Base-by-base conservation (phyloP, 1,284 basidiomycete species). In the Quambalaria eucalypti region DNA sequence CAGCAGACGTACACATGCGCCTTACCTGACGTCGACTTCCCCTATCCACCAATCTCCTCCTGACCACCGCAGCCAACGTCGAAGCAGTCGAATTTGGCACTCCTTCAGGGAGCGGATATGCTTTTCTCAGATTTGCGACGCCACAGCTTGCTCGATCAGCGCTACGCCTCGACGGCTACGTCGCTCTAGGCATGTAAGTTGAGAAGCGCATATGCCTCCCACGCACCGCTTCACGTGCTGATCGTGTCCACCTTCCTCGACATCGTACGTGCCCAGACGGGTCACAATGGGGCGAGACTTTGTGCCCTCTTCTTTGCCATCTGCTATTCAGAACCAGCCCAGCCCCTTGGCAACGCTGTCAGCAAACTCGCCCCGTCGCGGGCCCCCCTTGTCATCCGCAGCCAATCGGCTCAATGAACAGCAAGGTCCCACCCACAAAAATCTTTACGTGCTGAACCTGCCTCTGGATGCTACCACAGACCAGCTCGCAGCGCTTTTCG, bases 371-470 rank as follows among this genome's bases (percentile, higher is more conserved):
- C 36, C 5, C 16, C 36, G 10, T 39, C 16, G 16, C 16, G 36
- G 16, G 16, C 36, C 36, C 16, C 36, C 36, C 36, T 39, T 12
- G 36, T 39, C 10, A 21, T 14, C 10, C 16, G 21, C 21, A 21
- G 36, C 36, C 16, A 21, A 14, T 21, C 21, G 36, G 16, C 36
- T 12, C 36, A 21, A 39, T 14, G 16, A 39, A 39, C 16, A 14
- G 16, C 36, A 39, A 39, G 16, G 16, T 14, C 36, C 36, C 16
- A 14, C 59, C 21, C 61, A 65, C 40, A 64, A 66, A 46, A 74
- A 75, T 42, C 60, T 75, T 16, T 75, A 75, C 53, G 61, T 75
- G 4, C 65, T 75, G 46, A 75, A 74, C 40, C 58, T 75, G 16
- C 73, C 73, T 5, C 61, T 75, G 23, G 66, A 71, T 47, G 72